These are phyloP conservation scores for Talinum fruticosum DNA, from an alignment of 148 eudicot genomes.

Conservation along the genomic window DNA sequence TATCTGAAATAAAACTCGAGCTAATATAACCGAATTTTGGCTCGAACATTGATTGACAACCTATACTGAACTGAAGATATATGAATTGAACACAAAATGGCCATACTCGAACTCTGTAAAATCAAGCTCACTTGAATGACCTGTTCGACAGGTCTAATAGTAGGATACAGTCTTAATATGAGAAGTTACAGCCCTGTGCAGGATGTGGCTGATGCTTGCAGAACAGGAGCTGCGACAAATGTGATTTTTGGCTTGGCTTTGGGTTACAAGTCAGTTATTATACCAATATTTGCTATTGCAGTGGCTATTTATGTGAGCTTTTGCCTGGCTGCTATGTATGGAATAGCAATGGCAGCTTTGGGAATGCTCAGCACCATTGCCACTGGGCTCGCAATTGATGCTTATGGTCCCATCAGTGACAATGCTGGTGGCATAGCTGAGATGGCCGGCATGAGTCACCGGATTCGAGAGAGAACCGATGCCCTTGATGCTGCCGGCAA, in stretches of 20 bases:
- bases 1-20: too few relatives aligned
- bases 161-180: too few relatives aligned
- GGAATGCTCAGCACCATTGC: constrained; percentile 92
- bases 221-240: constrained; percentile 90
- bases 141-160: too few relatives aligned
- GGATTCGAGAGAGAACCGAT: constrained; percentile 82
- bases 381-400: constrained; percentile 91
- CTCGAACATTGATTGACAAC: too few relatives aligned
- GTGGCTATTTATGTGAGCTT: constrained; percentile 74
- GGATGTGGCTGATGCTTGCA: constrained; percentile 93
- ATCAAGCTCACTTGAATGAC: too few relatives aligned
- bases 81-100: too few relatives aligned
- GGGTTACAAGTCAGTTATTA: constrained; percentile 82
- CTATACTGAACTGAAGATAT: too few relatives aligned
- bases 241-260: constrained; percentile 80
- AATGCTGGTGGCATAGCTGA: constrained; percentile 96
- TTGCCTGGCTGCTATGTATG: constrained; percentile 87
- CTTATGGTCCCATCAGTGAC: constrained; percentile 94
- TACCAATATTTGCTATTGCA: constrained; percentile 88
- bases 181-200: constrained; percentile 63
- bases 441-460: constrained; percentile 96
- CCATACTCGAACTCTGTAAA: too few relatives aligned
- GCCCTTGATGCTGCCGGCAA: constrained; percentile 96
- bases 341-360: constrained; percentile 85
- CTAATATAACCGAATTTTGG: too few relatives aligned